Conservation (phyloP, 768 basidiomycete genomes). For the Tricholoma sp. region DNA sequence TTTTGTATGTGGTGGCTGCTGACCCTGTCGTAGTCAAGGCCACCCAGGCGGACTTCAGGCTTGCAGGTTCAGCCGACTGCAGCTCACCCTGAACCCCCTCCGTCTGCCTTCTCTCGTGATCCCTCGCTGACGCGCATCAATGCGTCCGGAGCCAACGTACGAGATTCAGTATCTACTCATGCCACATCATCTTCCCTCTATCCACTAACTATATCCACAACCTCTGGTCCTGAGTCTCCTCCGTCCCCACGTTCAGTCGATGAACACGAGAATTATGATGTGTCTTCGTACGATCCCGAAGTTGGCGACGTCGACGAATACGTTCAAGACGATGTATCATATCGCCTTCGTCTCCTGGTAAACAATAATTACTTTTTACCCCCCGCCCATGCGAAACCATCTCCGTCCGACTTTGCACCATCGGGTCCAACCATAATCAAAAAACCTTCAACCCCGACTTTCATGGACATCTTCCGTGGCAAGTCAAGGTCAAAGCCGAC, state of each 20-base stretch:
- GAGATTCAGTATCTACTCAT: conserved; percentile 59
- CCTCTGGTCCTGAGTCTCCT: conserved; percentile 59
- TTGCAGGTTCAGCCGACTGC: conserved; percentile 15
- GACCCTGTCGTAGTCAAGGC: conserved; percentile 12
- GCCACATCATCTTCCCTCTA: conserved; percentile 74
- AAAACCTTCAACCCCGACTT: conserved; percentile 44
- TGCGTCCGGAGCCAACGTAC: conserved; percentile 30
- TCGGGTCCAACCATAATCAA: conserved; percentile 36
- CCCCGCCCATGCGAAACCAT: conserved; percentile 81
- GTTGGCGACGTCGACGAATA: conserved; percentile 46
- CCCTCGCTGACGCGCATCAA: conserved; percentile 34
- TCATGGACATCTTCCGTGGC: conserved; percentile 70
- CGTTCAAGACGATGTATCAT: conserved; percentile 76
- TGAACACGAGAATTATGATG: conserved; percentile 37
- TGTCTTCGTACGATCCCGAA: conserved; percentile 45
- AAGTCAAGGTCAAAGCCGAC: conserved; percentile 62
- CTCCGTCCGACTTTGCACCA: conserved; percentile 55
- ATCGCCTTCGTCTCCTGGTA: conserved; percentile 77
- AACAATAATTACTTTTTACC: conserved; percentile 88
- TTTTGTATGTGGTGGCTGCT: conserved; percentile 4
- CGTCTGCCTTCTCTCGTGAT: conserved; percentile 45
- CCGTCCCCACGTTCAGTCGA: conserved; percentile 56
- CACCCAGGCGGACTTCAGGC: conserved; percentile 11
- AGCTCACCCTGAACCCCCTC: conserved; percentile 28
- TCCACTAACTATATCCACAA: conserved; percentile 65